Percentiles rank a stretch among this genome's conserved stretches.
Evolutionary conservation across 2,329 filamentous ascomycete genomes (phyloP).

Genomic region (Colletotrichum tropicicola): DNA sequence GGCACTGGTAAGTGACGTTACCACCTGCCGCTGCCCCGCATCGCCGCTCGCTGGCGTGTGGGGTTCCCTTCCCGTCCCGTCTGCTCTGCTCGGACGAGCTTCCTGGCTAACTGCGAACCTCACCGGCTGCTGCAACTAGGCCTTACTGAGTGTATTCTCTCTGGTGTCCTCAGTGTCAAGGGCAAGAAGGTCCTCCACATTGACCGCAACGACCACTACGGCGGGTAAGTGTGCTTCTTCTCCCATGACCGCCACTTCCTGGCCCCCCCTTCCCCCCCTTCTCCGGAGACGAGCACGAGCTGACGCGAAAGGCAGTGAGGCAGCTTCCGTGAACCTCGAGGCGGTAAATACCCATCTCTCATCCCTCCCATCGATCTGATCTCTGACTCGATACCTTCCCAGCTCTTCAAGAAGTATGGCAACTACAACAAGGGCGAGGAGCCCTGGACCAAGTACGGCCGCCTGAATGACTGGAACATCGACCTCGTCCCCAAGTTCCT

Average conservation of each 20-base stretch:
- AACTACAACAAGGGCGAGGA: slow-evolving; percentile 82
- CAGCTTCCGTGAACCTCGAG: slow-evolving; percentile 96
- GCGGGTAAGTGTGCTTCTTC: slow-evolving; percentile 73
- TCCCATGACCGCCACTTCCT: slow-evolving; percentile 3
- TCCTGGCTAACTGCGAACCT: slow-evolving; percentile 35
- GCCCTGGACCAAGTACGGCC: slow-evolving; percentile 98
- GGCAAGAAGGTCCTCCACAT: slow-evolving; percentile 99
- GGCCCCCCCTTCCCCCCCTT: neutral
- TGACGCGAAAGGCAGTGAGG: slow-evolving; percentile 71
- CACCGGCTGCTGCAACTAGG: slow-evolving; percentile 60
- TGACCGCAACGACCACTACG: slow-evolving; percentile 98
- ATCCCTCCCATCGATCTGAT: slow-evolving; percentile 36
- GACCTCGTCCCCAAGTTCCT: slow-evolving; percentile 98
- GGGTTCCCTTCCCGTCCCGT: slow-evolving; percentile 14
- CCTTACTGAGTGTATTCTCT: slow-evolving; percentile 98
- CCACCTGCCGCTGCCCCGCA: slow-evolving; percentile 35
- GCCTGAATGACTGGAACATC: slow-evolving; percentile 99
- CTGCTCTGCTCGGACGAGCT: slow-evolving; percentile 34
- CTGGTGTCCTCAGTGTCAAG: slow-evolving; percentile 96
- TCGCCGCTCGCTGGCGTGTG: slow-evolving; percentile 32
- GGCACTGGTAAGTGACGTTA: slow-evolving; percentile 80
- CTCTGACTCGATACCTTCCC: slow-evolving; percentile 27
- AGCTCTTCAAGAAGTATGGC: slow-evolving; percentile 98
- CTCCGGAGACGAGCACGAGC: slow-evolving; percentile 3
- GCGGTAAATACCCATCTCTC: slow-evolving; percentile 63